Percentiles rank a stretch among this genome's conserved stretches.
phyloP scores from a whole-genome alignment of 2,329 filamentous ascomycete species.

The Apiospora aurea region DNA sequence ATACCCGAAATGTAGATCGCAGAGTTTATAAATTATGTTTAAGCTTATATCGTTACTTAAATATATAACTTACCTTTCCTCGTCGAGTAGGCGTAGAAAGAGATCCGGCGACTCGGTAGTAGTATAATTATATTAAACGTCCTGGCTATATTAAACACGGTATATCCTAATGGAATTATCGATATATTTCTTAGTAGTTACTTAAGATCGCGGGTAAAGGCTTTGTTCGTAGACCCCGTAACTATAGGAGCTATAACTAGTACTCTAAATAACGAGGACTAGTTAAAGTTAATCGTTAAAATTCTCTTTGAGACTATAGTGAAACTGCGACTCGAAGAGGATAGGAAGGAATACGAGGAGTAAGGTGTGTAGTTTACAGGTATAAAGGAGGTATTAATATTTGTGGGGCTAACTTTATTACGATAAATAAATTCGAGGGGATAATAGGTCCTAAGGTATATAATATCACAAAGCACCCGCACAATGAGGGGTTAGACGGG shows the following conservation, averaged over 20 bases:
- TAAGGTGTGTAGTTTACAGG: neutral
- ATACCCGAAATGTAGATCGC: conserved; percentile 27
- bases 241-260: conserved; percentile 2
- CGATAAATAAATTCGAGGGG: neutral
- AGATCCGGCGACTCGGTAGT: conserved; percentile 33
- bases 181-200: conserved; percentile 32
- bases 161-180: conserved; percentile 21
- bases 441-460: neutral
- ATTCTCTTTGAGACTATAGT: neutral
- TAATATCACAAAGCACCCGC: too few species aligned
- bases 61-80: conserved; percentile 31
- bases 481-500: too few species aligned
- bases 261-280: neutral
- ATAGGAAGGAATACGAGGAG: neutral
- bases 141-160: conserved; percentile 29
- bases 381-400: neutral
- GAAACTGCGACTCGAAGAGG: neutral
- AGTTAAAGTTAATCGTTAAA: neutral
- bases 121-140: conserved; percentile 27
- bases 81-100: conserved; percentile 30
- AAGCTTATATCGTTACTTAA: conserved; percentile 31
- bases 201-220: conserved; percentile 29
- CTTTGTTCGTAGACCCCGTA: conserved; percentile 26
- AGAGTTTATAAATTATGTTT: conserved; percentile 34
- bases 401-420: neutral